Percentiles rank a stretch among this genome's conserved stretches.
phyloP scores from a whole-genome alignment of 805 yeast genomes.

The Wickerhamomyces rabaulensis region DNA sequence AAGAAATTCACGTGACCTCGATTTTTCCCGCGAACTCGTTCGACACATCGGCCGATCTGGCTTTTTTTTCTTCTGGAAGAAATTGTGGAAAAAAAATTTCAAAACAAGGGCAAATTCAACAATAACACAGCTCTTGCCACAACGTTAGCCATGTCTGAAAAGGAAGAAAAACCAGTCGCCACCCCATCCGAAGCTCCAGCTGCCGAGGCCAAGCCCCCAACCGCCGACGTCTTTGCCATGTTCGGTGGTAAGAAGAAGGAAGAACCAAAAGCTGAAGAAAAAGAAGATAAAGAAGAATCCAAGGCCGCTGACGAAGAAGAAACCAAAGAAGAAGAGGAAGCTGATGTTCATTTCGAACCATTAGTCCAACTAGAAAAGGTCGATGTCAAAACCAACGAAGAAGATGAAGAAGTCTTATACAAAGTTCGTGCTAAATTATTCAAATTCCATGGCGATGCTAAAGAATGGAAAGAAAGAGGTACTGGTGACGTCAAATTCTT shows the following conservation, averaged over 20 bases:
- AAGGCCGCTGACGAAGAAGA: slow-evolving; percentile 20
- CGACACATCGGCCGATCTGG: background rate
- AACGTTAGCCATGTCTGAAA: slow-evolving; percentile 19
- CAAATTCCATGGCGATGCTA: slow-evolving; percentile 75
- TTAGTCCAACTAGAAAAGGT: slow-evolving; percentile 92
- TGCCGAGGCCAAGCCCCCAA: slow-evolving; percentile 53
- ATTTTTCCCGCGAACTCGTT: background rate
- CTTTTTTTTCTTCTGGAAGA: background rate
- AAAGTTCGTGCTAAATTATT: slow-evolving; percentile 95
- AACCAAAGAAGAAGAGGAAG: slow-evolving; percentile 29
- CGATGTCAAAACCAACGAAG: slow-evolving; percentile 94
- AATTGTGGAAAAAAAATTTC: background rate
- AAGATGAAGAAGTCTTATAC: slow-evolving; percentile 73
- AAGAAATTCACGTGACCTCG: background rate
- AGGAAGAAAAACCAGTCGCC: slow-evolving; percentile 16
- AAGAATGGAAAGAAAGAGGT: slow-evolving; percentile 99
- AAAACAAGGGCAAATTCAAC: slow-evolving; percentile 1
- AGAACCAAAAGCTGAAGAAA: slow-evolving; percentile 25
- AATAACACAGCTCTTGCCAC: background rate
- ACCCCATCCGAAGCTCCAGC: slow-evolving; percentile 19
- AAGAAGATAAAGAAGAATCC: slow-evolving; percentile 34
- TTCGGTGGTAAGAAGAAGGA: slow-evolving; percentile 78
- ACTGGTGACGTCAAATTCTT: slow-evolving; percentile 97
- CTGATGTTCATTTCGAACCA: slow-evolving; percentile 87
- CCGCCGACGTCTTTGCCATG: slow-evolving; percentile 86